Conservation (phyloP, 495 filamentous ascomycete species). For the Penicillium odoratum region DNA sequence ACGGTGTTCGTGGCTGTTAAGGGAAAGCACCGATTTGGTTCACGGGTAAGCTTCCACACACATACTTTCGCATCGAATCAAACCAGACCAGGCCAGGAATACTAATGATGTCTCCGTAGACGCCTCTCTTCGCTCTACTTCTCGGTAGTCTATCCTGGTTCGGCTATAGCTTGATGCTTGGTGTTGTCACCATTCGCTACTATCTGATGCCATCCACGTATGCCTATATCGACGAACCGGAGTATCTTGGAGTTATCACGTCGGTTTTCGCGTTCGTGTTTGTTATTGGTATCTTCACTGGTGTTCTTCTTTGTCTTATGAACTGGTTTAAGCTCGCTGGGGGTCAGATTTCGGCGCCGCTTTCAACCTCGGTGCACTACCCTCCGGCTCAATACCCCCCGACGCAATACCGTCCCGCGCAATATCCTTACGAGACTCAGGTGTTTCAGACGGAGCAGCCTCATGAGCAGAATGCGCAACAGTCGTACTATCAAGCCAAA, state of each 20-base stretch:
- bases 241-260: slow-evolving; percentile 10
- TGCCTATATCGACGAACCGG: not conserved
- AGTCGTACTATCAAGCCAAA: not conserved
- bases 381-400: too few relatives aligned
- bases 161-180: slow-evolving; percentile 16
- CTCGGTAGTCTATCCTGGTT: slow-evolving; percentile 22
- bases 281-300: slow-evolving; percentile 22
- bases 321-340: slow-evolving; percentile 22
- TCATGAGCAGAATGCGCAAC: not conserved
- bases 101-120: slow-evolving; percentile 2
- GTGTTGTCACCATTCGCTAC: slow-evolving; percentile 22
- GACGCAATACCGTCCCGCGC: not conserved
- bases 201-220: not conserved
- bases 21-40: slow-evolving; percentile 20
- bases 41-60: slow-evolving; percentile 17
- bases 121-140: slow-evolving; percentile 16
- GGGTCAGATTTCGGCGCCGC: slow-evolving; percentile 4
- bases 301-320: slow-evolving; percentile 21
- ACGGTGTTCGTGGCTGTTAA: slow-evolving; percentile 22
- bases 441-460: not conserved
- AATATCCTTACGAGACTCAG: slow-evolving; percentile 10
- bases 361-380: not conserved
- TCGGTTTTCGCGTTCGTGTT: slow-evolving; percentile 23
- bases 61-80: too few relatives aligned
- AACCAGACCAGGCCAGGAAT: not conserved